Evolutionary conservation across 2,329 filamentous ascomycete genomes (phyloP).

Genomic region (Aphanoascus verrucosus): DNA sequence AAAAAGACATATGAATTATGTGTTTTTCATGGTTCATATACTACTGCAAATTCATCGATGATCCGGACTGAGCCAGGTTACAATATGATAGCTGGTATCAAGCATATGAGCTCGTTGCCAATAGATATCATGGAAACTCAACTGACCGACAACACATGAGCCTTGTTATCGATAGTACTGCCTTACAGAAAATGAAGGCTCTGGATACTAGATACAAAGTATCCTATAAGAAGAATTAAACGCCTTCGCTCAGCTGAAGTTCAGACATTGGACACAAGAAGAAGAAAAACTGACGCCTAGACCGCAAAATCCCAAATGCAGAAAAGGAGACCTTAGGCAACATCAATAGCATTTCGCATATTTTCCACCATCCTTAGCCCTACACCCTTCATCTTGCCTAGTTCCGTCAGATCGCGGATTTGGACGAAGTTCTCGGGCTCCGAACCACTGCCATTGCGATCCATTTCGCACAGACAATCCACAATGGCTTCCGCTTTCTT

Average conservation of each 20-base stretch:
- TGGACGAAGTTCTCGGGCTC: conserved; percentile 17
- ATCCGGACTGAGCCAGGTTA: no score
- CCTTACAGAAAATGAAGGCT: not conserved
- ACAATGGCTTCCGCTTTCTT: conserved; percentile 42
- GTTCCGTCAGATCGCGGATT: conserved; percentile 30
- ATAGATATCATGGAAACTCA: no score
- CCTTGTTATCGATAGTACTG: not conserved
- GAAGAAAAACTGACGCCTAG: not conserved
- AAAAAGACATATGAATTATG: no score
- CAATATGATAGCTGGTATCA: no score
- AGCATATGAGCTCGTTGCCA: no score
- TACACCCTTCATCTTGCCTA: conserved; percentile 36
- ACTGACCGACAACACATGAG: not conserved
- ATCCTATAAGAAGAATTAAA: not conserved
- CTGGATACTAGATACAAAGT: not conserved
- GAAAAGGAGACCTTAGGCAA: not conserved
- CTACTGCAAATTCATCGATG: no score
- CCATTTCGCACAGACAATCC: conserved; percentile 37
- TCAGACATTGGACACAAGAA: not conserved
- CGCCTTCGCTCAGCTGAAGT: conserved; percentile 4
- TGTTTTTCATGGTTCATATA: no score
- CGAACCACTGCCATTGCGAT: conserved; percentile 17
- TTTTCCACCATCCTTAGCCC: conserved; percentile 38
- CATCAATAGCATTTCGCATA: conserved; percentile 36
- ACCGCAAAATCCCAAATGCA: not conserved